Conservation (phyloP, 2,329 filamentous ascomycete species). For the Verticillium nonalfalfae region DNA sequence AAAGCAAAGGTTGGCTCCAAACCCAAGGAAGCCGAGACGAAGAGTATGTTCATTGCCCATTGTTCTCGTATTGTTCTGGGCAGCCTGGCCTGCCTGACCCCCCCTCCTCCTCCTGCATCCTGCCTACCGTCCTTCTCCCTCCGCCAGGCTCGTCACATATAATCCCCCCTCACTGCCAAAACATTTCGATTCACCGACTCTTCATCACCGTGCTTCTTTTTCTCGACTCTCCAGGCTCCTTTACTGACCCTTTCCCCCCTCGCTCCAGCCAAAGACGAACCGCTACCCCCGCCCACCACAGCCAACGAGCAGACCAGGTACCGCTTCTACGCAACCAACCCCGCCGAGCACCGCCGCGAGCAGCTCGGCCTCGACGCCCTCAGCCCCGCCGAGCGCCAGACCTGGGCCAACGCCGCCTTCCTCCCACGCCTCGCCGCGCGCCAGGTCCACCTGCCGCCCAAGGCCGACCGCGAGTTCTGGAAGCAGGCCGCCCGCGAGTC, state of each 20-base stretch:
- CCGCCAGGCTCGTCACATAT: background rate
- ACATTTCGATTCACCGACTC: background rate
- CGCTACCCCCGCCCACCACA: conserved; percentile 32
- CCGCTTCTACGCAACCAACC: conserved; percentile 44
- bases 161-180: background rate
- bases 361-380: conserved; percentile 36
- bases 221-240: no score
- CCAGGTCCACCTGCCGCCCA: conserved; percentile 30
- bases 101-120: background rate
- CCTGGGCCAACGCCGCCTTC: conserved; percentile 40
- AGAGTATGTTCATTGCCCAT: conserved; percentile 5
- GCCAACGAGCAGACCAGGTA: conserved; percentile 40
- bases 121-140: background rate
- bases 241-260: no score
- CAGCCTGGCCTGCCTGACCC: no score
- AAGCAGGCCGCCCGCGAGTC: conserved; percentile 46
- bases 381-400: conserved; percentile 39
- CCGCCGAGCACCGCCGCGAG: conserved; percentile 37
- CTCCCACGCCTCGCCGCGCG: conserved; percentile 32
- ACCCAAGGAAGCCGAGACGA: conserved; percentile 15
- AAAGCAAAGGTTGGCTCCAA: conserved; percentile 29
- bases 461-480: conserved; percentile 52
- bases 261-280: conserved; percentile 16
- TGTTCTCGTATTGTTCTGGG: background rate
- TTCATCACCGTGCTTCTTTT: background rate